Percentiles rank a stretch among this genome's conserved stretches.
Evolutionary conservation across 345 rosid species (phyloP).

Genomic region (Gossypium thurberi): DNA sequence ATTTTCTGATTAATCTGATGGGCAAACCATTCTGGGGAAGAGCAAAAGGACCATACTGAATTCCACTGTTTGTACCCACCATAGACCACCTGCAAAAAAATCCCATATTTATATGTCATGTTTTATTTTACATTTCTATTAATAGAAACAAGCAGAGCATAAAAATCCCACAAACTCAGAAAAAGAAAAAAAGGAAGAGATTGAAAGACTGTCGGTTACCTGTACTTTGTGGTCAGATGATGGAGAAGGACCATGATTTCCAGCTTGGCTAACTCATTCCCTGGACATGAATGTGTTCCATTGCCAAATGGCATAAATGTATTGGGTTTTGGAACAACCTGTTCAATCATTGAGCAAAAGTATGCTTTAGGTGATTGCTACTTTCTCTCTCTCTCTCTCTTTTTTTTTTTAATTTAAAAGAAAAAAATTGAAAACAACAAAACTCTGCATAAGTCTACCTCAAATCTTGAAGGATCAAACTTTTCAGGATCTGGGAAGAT

Average conservation of each 20-base stretch:
- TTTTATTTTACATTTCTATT: slow-evolving; percentile 11
- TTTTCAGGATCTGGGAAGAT: slow-evolving; percentile 54
- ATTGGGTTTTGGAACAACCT: slow-evolving; percentile 82
- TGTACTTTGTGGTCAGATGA: slow-evolving; percentile 85
- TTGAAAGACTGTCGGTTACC: slow-evolving; percentile 22
- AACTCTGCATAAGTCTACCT: slow-evolving; percentile 33
- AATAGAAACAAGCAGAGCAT: not conserved
- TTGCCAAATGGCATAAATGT: slow-evolving; percentile 91
- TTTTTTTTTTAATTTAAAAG: not conserved
- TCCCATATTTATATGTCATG: not conserved
- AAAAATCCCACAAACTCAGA: not conserved
- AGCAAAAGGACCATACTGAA: slow-evolving; percentile 87
- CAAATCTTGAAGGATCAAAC: slow-evolving; percentile 90
- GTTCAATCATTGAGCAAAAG: slow-evolving; percentile 10
- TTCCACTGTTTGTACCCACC: slow-evolving; percentile 48
- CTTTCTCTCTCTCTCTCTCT: too few relatives aligned
- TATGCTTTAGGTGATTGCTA: not conserved
- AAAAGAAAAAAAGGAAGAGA: not conserved
- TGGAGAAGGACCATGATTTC: slow-evolving; percentile 71
- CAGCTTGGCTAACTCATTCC: slow-evolving; percentile 79
- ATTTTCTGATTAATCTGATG: slow-evolving; percentile 46
- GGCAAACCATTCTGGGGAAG: slow-evolving; percentile 84
- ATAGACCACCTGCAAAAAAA: slow-evolving; percentile 29
- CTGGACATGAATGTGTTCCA: slow-evolving; percentile 86
- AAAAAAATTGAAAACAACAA: not conserved